A percentile compares a stretch with the other conserved stretches of the same genome.
phyloP scores from a whole-genome alignment of 495 filamentous ascomycete genomes.

The Hypoxylon fragiforme region DNA sequence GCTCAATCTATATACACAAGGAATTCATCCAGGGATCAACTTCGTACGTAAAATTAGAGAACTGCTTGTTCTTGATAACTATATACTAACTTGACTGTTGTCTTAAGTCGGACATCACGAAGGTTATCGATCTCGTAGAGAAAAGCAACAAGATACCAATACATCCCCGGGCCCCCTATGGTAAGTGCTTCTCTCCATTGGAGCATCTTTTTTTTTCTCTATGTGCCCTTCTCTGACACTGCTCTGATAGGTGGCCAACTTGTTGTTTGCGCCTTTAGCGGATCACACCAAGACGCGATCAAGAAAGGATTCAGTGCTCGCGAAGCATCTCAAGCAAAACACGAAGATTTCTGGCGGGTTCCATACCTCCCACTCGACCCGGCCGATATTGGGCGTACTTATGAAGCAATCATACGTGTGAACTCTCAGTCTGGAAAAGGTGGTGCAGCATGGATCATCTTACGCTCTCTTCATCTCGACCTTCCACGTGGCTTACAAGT shows the following conservation, averaged over 20 bases:
- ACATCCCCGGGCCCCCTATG: neutral
- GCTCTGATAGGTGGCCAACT: neutral
- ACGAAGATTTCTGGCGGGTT: neutral
- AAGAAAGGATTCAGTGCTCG: neutral
- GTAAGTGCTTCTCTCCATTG: neutral
- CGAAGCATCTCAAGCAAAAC: neutral
- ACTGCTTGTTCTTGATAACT: neutral
- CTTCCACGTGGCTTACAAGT: neutral
- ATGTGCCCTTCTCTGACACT: neutral
- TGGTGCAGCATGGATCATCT: neutral
- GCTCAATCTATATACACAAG: slow-evolving; percentile 28
- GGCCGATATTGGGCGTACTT: neutral
- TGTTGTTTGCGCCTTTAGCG: neutral
- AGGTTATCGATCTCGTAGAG: neutral
- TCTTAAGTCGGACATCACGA: neutral
- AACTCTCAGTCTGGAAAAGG: neutral
- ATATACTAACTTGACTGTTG: neutral
- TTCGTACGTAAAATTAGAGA: neutral
- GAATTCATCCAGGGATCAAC: slow-evolving; percentile 1
- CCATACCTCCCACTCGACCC: neutral
- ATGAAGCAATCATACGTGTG: neutral
- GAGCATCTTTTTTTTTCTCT: neutral
- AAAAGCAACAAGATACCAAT: neutral
- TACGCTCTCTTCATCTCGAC: neutral
- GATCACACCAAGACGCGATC: neutral